phyloP scores from a whole-genome alignment of 306 rosid genomes.

The Dalbergia cultrata region DNA sequence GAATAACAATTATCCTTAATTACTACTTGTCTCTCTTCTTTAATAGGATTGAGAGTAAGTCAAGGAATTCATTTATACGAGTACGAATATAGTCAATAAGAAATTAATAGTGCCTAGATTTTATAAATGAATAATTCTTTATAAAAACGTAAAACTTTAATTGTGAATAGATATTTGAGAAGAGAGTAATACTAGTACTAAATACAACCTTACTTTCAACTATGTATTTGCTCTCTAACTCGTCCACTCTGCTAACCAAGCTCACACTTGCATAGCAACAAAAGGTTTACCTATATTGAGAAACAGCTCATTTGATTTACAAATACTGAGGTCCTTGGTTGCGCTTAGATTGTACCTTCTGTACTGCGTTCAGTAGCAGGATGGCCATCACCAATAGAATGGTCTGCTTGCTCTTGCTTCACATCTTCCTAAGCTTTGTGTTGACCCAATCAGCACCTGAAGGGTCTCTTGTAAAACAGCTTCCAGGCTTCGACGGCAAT shows the following conservation, averaged over 20 bases:
- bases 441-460: conserved; percentile 39
- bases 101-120: too few relatives aligned
- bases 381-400: background rate
- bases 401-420: background rate
- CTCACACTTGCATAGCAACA: background rate
- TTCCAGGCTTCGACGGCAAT: conserved; percentile 4
- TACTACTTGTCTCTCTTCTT: too few relatives aligned
- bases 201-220: too few relatives aligned
- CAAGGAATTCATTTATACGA: too few relatives aligned
- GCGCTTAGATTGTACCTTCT: background rate
- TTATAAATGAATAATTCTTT: too few relatives aligned
- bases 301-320: background rate
- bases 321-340: background rate
- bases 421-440: conserved; percentile 6
- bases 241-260: background rate
- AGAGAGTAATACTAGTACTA: too few relatives aligned
- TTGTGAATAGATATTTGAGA: too few relatives aligned
- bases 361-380: background rate
- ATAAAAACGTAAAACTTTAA: too few relatives aligned
- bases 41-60: too few relatives aligned
- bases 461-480: background rate
- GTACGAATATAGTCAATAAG: too few relatives aligned
- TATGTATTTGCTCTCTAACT: too few relatives aligned
- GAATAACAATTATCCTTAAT: too few relatives aligned
- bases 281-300: background rate